Evolutionary conservation across 371 early-diverging fungal genomes (phyloP).

Genomic region (Rhizopus microsporus): DNA sequence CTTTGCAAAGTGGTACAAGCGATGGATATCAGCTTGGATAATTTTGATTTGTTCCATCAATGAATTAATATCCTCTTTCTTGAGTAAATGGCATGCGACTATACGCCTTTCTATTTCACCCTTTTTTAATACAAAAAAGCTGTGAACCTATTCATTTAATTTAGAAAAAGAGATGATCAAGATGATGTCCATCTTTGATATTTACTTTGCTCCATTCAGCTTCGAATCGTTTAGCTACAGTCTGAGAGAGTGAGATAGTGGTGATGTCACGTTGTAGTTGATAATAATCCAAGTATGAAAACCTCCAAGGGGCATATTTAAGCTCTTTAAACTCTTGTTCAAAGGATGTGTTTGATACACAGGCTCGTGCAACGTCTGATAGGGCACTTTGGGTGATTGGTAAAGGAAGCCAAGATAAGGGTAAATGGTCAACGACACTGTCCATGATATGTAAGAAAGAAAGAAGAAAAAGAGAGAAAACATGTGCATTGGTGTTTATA

Average conservation of each 20-base stretch:
- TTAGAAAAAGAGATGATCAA: too few relatives aligned
- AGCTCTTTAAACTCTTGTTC: slow-evolving; percentile 14
- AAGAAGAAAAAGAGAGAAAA: slow-evolving; percentile 1
- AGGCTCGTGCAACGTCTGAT: slow-evolving; percentile 9
- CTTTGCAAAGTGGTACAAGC: slow-evolving; percentile 17
- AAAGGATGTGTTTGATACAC: slow-evolving; percentile 10
- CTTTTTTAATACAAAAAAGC: slow-evolving; percentile 18
- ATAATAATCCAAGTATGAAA: slow-evolving; percentile 19
- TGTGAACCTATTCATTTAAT: slow-evolving; percentile 12
- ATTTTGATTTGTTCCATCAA: slow-evolving; percentile 1
- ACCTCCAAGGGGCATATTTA: slow-evolving; percentile 13
- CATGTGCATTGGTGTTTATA: neutral
- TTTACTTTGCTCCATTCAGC: slow-evolving; percentile 20
- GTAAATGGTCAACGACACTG: slow-evolving; percentile 2
- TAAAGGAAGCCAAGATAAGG: slow-evolving; percentile 13
- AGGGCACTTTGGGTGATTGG: slow-evolving; percentile 4
- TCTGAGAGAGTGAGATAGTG: neutral
- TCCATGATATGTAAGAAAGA: slow-evolving; percentile 5
- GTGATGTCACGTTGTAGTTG: neutral
- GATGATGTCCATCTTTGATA: neutral
- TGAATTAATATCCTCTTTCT: neutral
- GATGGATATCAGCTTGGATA: slow-evolving; percentile 14
- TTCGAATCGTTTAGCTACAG: slow-evolving; percentile 4
- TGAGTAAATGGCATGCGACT: neutral
- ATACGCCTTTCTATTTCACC: slow-evolving; percentile 24